Conservation (phyloP, 768 basidiomycete species). For the Trametes cubensis region DNA sequence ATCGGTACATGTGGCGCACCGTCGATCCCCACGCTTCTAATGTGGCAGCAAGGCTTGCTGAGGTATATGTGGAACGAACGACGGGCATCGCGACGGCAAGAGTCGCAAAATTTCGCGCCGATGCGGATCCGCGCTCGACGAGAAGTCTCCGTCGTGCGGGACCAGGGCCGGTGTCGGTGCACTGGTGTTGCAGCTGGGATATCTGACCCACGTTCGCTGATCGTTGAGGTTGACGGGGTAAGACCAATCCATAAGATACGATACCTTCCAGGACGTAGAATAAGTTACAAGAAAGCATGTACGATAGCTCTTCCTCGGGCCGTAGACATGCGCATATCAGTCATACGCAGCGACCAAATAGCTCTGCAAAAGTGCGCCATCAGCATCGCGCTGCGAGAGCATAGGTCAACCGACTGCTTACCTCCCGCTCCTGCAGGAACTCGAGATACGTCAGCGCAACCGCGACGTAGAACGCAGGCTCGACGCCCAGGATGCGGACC, state of each 20-base stretch:
- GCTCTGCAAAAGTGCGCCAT: constrained; percentile 26
- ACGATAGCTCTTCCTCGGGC: neutral
- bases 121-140: neutral
- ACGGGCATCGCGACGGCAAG: neutral
- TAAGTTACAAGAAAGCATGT: constrained; percentile 20
- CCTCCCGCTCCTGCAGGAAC: constrained; percentile 78
- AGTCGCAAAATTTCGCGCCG: neutral
- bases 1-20: too few species aligned
- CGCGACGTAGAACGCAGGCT: constrained; percentile 78
- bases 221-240: neutral
- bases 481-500: constrained; percentile 64
- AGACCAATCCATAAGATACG: constrained; percentile 9
- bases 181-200: too few species aligned
- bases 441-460: constrained; percentile 75
- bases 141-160: neutral
- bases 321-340: constrained; percentile 20
- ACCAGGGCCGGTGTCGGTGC: neutral
- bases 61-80: too few species aligned
- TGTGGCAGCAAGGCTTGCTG: too few species aligned
- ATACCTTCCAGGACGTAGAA: constrained; percentile 16
- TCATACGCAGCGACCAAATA: constrained; percentile 37
- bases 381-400: neutral
- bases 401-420: constrained; percentile 37
- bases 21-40: too few species aligned
- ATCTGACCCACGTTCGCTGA: neutral